These are phyloP conservation scores for Quercus bicolor DNA, from an alignment of 306 rosid species.

Conservation along the genomic window DNA sequence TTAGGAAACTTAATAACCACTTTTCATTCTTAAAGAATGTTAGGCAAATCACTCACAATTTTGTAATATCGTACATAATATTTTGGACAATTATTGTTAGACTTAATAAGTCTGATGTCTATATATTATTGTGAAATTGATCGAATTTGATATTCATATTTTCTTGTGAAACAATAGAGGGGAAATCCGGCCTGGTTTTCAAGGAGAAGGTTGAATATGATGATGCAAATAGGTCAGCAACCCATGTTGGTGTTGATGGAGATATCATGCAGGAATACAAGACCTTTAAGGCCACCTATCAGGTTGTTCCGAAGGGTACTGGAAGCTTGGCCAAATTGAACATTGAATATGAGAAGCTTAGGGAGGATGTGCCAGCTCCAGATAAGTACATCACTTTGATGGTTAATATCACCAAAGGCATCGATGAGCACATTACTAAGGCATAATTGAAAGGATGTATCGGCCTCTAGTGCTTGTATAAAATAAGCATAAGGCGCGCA, in stretches of 20 bases:
- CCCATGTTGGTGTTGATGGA: slow-evolving; percentile 8
- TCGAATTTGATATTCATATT: not conserved
- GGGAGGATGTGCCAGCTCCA: slow-evolving; percentile 6
- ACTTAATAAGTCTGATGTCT: not conserved
- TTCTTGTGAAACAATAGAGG: not conserved
- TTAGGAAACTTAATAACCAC: too few species aligned
- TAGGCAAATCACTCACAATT: too few species aligned
- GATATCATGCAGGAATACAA: not conserved
- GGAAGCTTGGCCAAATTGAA: not conserved
- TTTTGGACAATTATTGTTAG: too few species aligned
- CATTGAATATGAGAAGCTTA: slow-evolving; percentile 15
- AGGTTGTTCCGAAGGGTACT: slow-evolving; percentile 9
- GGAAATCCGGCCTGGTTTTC: not conserved
- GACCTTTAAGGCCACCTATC: not conserved
- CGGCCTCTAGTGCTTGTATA: too few species aligned
- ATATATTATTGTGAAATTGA: not conserved
- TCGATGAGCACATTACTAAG: slow-evolving; percentile 15
- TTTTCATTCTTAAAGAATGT: too few species aligned
- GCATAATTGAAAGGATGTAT: not conserved
- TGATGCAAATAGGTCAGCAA: slow-evolving; percentile 10
- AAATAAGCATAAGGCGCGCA: too few species aligned
- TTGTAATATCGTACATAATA: too few species aligned
- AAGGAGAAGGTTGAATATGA: slow-evolving; percentile 26
- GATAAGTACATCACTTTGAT: not conserved
- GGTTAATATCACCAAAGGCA: not conserved